These are phyloP conservation scores for Beauveria rudraprayagi DNA, from an alignment of 2,329 filamentous ascomycete species.

Conservation along the genomic window DNA sequence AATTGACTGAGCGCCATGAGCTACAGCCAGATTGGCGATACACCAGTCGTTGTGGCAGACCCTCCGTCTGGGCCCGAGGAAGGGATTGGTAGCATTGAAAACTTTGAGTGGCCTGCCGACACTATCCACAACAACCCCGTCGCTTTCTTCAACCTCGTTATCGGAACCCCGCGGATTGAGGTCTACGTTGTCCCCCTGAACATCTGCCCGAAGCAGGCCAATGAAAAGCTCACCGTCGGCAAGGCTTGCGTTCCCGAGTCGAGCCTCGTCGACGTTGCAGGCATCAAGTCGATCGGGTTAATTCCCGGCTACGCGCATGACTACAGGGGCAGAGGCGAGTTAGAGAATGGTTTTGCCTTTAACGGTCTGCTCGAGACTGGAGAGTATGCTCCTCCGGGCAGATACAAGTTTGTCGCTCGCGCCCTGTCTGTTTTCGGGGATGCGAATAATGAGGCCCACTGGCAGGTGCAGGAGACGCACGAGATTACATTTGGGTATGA, in stretches of 20 bases:
- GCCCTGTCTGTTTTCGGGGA: conserved; percentile 24
- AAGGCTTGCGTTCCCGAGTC: conserved; percentile 19
- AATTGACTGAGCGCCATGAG: not conserved
- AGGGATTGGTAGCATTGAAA: conserved; percentile 20
- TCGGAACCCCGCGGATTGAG: conserved; percentile 27
- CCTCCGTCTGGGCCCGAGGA: conserved; percentile 26
- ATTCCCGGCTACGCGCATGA: conserved; percentile 33
- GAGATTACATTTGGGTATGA: too few relatives aligned
- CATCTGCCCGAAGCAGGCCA: conserved; percentile 33
- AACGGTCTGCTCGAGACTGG: conserved; percentile 40
- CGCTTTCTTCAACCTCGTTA: conserved; percentile 30
- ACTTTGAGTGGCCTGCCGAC: conserved; percentile 16
- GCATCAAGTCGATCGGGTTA: conserved; percentile 33
- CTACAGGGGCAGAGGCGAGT: conserved; percentile 20
- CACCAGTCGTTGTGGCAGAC: conserved; percentile 19
- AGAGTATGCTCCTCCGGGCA: conserved; percentile 37
- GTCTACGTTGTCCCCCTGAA: conserved; percentile 32
- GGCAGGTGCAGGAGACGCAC: too few relatives aligned
- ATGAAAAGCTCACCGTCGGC: conserved; percentile 37
- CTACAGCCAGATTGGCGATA: conserved; percentile 20
- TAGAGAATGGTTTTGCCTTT: conserved; percentile 24
- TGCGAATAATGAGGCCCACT: too few relatives aligned
- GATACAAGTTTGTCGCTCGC: conserved; percentile 41
- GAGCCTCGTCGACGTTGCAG: conserved; percentile 25
- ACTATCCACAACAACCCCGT: conserved; percentile 32